Evolutionary conservation across 768 basidiomycete species (phyloP), one percentile per base, ranked within the genome.

Genomic region (Termitomyces heimii): DNA sequence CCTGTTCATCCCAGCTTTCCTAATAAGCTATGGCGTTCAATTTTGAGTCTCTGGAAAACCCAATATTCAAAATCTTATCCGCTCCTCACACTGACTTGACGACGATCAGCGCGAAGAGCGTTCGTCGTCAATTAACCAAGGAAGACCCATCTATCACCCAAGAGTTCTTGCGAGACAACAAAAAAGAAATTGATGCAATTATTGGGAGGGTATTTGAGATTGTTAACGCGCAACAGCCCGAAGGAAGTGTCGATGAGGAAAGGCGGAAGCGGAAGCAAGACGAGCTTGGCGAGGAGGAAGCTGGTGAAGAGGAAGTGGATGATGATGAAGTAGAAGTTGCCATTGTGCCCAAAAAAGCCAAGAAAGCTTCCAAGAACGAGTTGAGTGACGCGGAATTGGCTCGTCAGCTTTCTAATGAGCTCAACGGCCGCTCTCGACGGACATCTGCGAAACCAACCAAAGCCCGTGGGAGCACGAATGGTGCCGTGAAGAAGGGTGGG

Each of bases 101-200:
- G 46, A 88, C 86, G 46, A 90, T 94, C 71, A 89, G 85, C 68
- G 94, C 93, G 46, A 96, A 92, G 74, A 85, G 85, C 72, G 92
- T 97, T 64, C 84, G 94, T 62, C 88, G 87, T 66, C 82, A 84
- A 67, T 74, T 94, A 60, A 64, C 75, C 56, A 82, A 82, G 58
- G 54, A 73, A 59, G 77, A 83, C 69, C 69, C 80, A 9, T 70
- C 77, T 20, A 66, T 91, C 54, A 83, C 86, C 8, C 55, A 77
- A 26, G 84, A 84, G 29, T 72, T 80, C 52, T 67, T 95, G 58
- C 88, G 85, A 65, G 78, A 82, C 62, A 72, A 88, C 71, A 89
- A 86, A 66, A 69, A 73, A 18, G 84, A 81, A 22, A 80, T 96
- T 55, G 87, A 95, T 70, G 69, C 69, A 9, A 67, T 90, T 54